These are phyloP conservation scores for Allium cepa DNA, from an alignment of 106 monocot species.

Conservation along the genomic window DNA sequence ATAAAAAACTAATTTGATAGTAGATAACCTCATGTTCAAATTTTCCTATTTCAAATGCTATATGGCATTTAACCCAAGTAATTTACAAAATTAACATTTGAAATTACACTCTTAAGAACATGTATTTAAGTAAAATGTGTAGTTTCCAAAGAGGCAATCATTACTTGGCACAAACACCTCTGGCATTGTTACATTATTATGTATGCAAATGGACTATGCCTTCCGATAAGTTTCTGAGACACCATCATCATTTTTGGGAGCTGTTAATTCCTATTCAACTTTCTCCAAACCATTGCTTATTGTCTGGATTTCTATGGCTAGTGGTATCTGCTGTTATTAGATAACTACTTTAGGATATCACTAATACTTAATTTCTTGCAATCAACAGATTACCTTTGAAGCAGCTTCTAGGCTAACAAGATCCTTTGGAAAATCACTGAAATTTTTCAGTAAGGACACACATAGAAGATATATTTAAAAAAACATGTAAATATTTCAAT, in stretches of 20 bases:
- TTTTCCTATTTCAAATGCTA: too few species aligned
- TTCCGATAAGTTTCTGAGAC: conserved; percentile 57
- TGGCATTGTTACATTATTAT: not conserved
- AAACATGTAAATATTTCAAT: not conserved
- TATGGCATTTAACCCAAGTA: too few species aligned
- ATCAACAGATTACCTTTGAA: conserved; percentile 44
- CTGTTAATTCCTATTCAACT: conserved; percentile 69
- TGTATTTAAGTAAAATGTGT: not conserved
- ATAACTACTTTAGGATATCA: too few species aligned
- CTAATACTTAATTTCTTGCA: not conserved
- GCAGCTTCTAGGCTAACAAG: conserved; percentile 69
- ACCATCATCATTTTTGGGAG: conserved; percentile 79
- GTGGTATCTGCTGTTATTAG: conserved; percentile 49
- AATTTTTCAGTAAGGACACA: conserved; percentile 82
- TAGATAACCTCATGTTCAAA: too few species aligned
- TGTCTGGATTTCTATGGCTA: conserved; percentile 88
- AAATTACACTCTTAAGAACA: not conserved
- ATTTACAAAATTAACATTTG: too few species aligned
- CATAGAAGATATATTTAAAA: not conserved
- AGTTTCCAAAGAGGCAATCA: not conserved
- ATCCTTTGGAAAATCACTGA: conserved; percentile 70
- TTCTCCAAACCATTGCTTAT: conserved; percentile 80
- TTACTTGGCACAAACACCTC: not conserved
- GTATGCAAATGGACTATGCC: conserved; percentile 13
- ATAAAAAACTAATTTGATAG: too few species aligned